Percentiles rank a stretch among this genome's conserved stretches.
These are phyloP conservation scores for Cucumis sativus DNA, from an alignment of 306 rosid species.

Conservation along the genomic window Cucumber_9930_V3 NC_026657.2:29439501-29440000, in stretches of 20 bases:
- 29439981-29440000: background rate
- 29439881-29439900: background rate
- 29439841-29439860: background rate
- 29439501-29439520: background rate
- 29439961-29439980: background rate
- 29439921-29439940: conserved; percentile 1
- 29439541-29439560: background rate
- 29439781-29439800: background rate
- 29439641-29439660: background rate
- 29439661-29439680: background rate
- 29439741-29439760: conserved; percentile 8
- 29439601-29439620: background rate
- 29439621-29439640: background rate
- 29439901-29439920: background rate
- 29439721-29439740: conserved; percentile 12
- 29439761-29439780: conserved; percentile 16
- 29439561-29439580: background rate
- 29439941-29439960: background rate
- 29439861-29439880: background rate
- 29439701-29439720: conserved; percentile 2
- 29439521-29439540: background rate
- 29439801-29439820: background rate
- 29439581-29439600: background rate
- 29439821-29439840: background rate
- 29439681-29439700: background rate